Base-by-base conservation (phyloP, 2,329 filamentous ascomycete genomes). In the Colletotrichum euphorbiae region DNA sequence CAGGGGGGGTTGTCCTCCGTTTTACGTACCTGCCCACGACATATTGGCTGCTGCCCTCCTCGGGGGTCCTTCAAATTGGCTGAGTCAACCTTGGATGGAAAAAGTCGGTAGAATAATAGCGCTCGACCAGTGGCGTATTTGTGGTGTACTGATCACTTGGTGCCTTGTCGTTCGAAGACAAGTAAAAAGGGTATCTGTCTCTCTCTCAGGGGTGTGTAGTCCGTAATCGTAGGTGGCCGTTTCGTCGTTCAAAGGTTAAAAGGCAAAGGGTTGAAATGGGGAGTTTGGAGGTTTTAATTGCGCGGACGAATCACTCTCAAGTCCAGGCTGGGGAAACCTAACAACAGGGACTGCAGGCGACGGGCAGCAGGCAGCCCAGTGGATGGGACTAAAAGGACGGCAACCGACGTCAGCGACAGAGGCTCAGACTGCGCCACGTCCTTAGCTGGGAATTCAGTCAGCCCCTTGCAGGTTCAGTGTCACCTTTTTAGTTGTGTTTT, bases 21-120 rank as follows among this genome's bases (percentile, higher is more conserved):
- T 50, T 31, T 48, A 56, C 77, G 66, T 80, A 83, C 82, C 82
- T 73, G 81, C 81, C 82, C 82, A 84, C 70, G 81, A 83, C 82
- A 84, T 84, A 73, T 72, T 80, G 65, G 33, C 8, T 13, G 36
- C 40, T n/a, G 15, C 31, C 28, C 15, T 28, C 46, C 17, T 15
- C 36, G 2, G 50, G 50, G 7, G 5, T 33, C 36, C 36, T 38
- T 38, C 36, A 13, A 13, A 24, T 24, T 33, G 21, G 42, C n/a
- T 55, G 21, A 9, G 4, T 17, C 55, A 24, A 36, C 46, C n/a
- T n/a, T 19, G 40, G 8, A 36, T 24, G 11, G 28, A 36, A 31
- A 52, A 12, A 13, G 17, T 52, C 6, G 31, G 12, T 54, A 61
- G 17, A 46, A 24, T 11, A 43, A 31, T 11, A 38, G 31, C 55